Base-by-base conservation (phyloP, 2,329 filamentous ascomycete genomes). In the Drechslera avenae region DNA sequence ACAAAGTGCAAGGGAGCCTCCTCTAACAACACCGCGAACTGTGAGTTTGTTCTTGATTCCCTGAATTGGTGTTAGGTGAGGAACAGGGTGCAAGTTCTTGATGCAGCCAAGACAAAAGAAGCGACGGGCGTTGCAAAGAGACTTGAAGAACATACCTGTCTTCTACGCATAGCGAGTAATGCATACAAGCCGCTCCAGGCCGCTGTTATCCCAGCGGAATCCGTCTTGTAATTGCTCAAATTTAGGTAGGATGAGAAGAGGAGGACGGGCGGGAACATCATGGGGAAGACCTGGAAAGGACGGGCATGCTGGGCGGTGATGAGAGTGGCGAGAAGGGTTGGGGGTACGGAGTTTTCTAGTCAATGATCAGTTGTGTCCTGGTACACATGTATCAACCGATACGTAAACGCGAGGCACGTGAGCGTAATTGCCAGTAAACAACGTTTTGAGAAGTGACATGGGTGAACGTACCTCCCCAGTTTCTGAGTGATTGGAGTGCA, bases 181-280 rank as follows among this genome's bases (percentile, higher is more conserved):
- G 86, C 73, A 60, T 88, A 88, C 33, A 87, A 65, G 0, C 83
- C 84, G 26, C 83, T 86, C 83, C 85, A 86, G 0, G 85, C 84
- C 7, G 84, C 83, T 14, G 80, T 84, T 4, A 86, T 77, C 5
- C 86, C 86, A 0, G 85, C 86, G 16, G 79, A 79, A 63, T 88
- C 86, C 40, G 81, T 81, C 66, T 83, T 82, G 74, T 82, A 87
- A 52, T 80, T 79, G 56, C 80, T 79, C 23, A 88, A 64, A 66
- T 88, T 88, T 36, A 88, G 75, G 65, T 88, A 89, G 50, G 82
- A 83, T 43, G 81, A 82, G 74, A 88, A 86, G 51, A 88, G 78
- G 3, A 89, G 78, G 48, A 86, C 75, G 2, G 86, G 85, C 4
- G 86, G 82, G 67, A 89, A 88, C 56, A 86, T 72, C 81, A 89